Evolutionary conservation across 305 asterid genomes (phyloP).

Genomic region (Rubia balearica): DNA sequence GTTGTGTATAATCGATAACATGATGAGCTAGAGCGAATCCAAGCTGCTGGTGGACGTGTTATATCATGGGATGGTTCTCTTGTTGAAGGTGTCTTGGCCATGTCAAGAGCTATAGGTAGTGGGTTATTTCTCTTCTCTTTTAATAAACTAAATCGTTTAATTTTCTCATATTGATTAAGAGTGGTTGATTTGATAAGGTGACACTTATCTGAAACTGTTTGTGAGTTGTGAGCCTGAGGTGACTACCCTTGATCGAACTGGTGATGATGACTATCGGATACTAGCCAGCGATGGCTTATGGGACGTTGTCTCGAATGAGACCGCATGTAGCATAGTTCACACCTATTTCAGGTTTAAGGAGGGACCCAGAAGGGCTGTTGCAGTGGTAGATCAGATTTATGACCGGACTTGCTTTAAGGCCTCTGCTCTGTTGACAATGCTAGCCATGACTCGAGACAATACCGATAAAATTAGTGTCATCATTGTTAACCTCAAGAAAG

Average conservation of each 20-base stretch:
- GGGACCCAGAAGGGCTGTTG: background rate
- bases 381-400: constrained; percentile 9
- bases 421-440: constrained; percentile 43
- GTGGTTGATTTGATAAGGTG: constrained; percentile 20
- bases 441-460: constrained; percentile 64
- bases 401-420: constrained; percentile 57
- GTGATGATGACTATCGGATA: constrained; percentile 47
- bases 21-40: constrained; percentile 53
- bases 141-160: background rate
- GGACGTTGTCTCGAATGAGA: constrained; percentile 49
- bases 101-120: constrained; percentile 66
- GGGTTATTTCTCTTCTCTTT: background rate
- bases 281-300: constrained; percentile 64
- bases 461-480: constrained; percentile 64
- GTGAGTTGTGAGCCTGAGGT: constrained; percentile 56
- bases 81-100: constrained; percentile 55
- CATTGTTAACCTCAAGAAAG: constrained; percentile 45
- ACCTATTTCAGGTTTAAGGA: constrained; percentile 31
- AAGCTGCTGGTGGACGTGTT: constrained; percentile 59
- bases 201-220: constrained; percentile 39
- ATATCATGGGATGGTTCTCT: constrained; percentile 60
- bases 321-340: constrained; percentile 50
- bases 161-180: background rate
- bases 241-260: constrained; percentile 29
- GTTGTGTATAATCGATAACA: constrained; percentile 23